Evolutionary conservation across 83 land plant species (phyloP).

Genomic region (Picea mariana): DNA sequence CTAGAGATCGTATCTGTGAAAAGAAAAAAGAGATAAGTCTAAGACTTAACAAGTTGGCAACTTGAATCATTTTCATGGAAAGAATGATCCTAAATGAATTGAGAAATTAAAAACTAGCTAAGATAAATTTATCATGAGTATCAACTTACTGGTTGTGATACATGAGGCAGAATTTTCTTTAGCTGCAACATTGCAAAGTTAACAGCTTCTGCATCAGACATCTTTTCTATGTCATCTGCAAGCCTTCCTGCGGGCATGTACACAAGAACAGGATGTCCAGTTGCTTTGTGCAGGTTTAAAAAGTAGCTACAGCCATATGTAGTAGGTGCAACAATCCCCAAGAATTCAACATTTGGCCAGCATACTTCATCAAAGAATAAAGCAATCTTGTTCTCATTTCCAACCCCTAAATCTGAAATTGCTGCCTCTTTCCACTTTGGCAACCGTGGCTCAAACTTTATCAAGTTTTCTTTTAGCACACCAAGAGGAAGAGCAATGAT

Average conservation of each 20-base stretch:
- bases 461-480: constrained; percentile 67
- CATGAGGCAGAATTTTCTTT: constrained; percentile 15
- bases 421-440: constrained; percentile 86
- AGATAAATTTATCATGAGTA: no score
- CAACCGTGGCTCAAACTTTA: constrained; percentile 74
- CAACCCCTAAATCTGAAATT: constrained; percentile 75
- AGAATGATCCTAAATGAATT: no score
- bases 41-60: no score
- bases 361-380: constrained; percentile 61
- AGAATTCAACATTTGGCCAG: constrained; percentile 88
- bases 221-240: constrained; percentile 23
- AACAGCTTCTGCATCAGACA: constrained; percentile 18
- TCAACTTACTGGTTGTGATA: constrained; percentile 19
- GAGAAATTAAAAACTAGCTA: no score
- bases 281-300: constrained; percentile 91
- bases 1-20: constrained; percentile 69
- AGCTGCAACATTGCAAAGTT: constrained; percentile 23
- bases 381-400: constrained; percentile 88
- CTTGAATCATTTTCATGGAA: no score
- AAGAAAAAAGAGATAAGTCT: constrained; percentile 8
- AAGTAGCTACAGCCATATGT: constrained; percentile 87
- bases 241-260: constrained; percentile 83
- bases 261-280: constrained; percentile 86
- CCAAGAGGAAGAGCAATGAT: constrained; percentile 82
- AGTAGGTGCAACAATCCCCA: constrained; percentile 82